Conservation (phyloP, 2,329 filamentous ascomycete genomes). For the Fusarium denticulatum region DNA sequence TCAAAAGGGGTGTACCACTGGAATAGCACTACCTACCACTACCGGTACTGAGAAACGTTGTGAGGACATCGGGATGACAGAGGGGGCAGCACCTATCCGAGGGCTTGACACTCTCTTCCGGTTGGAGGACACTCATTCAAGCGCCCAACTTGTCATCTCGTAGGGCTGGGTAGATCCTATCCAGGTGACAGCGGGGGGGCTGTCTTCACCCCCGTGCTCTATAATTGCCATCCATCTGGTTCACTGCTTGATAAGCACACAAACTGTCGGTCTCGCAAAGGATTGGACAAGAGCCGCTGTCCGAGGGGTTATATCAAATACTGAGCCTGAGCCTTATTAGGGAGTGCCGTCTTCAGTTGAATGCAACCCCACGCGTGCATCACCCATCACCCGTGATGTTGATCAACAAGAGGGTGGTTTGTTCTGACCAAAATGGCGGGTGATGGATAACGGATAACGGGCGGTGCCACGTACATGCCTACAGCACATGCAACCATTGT, state of each 20-base stretch:
- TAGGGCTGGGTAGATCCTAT: slow-evolving; percentile 27
- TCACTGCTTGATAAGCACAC: slow-evolving; percentile 25
- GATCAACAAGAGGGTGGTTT: slow-evolving; percentile 24
- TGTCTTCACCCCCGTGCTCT: slow-evolving; percentile 6
- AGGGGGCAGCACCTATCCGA: neutral
- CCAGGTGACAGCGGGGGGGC: neutral
- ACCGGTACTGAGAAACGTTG: neutral
- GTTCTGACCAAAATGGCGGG: slow-evolving; percentile 10
- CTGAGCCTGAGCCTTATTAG: neutral
- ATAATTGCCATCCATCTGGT: neutral
- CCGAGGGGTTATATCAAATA: slow-evolving; percentile 4
- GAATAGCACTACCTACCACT: neutral
- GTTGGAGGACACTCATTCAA: slow-evolving; percentile 23
- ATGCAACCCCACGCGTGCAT: slow-evolving; percentile 19
- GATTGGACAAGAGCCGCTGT: slow-evolving; percentile 12
- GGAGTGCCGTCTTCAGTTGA: slow-evolving; percentile 1
- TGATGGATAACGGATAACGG: slow-evolving; percentile 33
- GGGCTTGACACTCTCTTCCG: neutral
- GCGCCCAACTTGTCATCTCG: slow-evolving; percentile 11
- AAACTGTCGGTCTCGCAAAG: slow-evolving; percentile 20
- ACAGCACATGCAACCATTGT: slow-evolving; percentile 4
- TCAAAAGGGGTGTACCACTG: slow-evolving; percentile 12
- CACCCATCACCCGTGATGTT: slow-evolving; percentile 18
- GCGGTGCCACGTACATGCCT: slow-evolving; percentile 32
- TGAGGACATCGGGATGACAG: neutral